A percentile compares a stretch with the other conserved stretches of the same genome.
These are phyloP conservation scores for Leishmania mexicana DNA, from an alignment of 208 protist genomes.

Conservation along the genomic window DNA sequence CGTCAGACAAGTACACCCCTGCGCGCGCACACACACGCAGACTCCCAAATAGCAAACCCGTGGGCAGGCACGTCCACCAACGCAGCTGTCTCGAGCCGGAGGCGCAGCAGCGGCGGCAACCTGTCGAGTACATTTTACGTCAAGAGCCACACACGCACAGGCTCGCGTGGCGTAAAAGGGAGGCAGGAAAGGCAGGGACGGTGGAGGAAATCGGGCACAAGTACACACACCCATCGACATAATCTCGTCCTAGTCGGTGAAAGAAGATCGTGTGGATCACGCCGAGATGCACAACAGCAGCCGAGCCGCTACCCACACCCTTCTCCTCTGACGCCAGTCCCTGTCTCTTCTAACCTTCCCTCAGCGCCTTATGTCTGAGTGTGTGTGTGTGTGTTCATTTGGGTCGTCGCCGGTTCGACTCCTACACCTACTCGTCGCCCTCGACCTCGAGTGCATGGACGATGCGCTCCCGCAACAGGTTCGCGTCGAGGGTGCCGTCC, in stretches of 20 bases:
- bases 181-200: background rate
- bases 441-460: conserved; percentile 34
- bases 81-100: background rate
- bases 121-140: background rate
- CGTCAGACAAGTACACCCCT: background rate
- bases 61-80: background rate
- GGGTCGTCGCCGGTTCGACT: background rate
- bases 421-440: conserved; percentile 2
- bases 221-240: conserved; percentile 10
- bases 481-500: conserved; percentile 83
- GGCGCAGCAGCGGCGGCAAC: background rate
- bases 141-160: background rate
- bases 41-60: background rate
- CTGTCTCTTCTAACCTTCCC: background rate
- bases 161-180: background rate
- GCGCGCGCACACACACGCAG: background rate
- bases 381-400: background rate
- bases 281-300: background rate
- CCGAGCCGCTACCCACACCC: background rate
- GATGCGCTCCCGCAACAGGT: conserved; percentile 75
- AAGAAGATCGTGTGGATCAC: background rate
- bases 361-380: background rate
- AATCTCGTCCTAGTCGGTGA: background rate
- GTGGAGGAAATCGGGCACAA: background rate
- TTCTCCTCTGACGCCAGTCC: background rate